Evolutionary conservation across 495 filamentous ascomycete genomes (phyloP).

Genomic region (Xylaria nigripes): DNA sequence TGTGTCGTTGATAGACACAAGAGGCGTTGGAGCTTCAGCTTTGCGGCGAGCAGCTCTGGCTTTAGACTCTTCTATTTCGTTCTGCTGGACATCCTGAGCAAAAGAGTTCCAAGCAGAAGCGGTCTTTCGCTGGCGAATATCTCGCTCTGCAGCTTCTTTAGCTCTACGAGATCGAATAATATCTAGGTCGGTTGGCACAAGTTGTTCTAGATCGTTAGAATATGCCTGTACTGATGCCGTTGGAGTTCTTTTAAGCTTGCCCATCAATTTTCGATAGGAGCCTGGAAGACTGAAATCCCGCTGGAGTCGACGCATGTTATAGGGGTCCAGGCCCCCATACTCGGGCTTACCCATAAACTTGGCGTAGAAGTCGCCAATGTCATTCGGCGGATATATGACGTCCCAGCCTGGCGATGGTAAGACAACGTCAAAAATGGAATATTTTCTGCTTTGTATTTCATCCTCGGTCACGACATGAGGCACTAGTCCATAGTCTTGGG

Average conservation of each 20-base stretch:
- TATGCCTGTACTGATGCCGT: slow-evolving; percentile 64
- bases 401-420: slow-evolving; percentile 90
- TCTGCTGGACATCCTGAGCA: slow-evolving; percentile 14
- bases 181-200: slow-evolving; percentile 79
- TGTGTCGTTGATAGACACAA: slow-evolving; percentile 17
- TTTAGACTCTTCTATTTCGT: slow-evolving; percentile 15
- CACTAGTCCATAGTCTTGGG: slow-evolving; percentile 46
- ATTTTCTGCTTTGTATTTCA: slow-evolving; percentile 72
- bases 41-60: slow-evolving; percentile 16
- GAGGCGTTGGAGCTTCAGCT: slow-evolving; percentile 19
- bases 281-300: slow-evolving; percentile 86
- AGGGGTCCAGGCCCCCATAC: slow-evolving; percentile 71
- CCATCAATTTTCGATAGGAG: slow-evolving; percentile 76
- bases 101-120: slow-evolving; percentile 16
- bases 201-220: slow-evolving; percentile 62
- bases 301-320: slow-evolving; percentile 77
- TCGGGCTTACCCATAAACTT: slow-evolving; percentile 71
- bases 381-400: slow-evolving; percentile 74
- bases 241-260: slow-evolving; percentile 47
- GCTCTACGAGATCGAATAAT: slow-evolving; percentile 24
- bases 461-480: slow-evolving; percentile 67
- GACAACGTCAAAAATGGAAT: slow-evolving; percentile 83
- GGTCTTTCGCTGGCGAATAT: slow-evolving; percentile 2
- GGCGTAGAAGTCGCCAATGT: slow-evolving; percentile 70
- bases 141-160: slow-evolving; percentile 15